These are phyloP conservation scores for Gossypium australe DNA, from an alignment of 345 rosid species.

Conservation along the genomic window DNA sequence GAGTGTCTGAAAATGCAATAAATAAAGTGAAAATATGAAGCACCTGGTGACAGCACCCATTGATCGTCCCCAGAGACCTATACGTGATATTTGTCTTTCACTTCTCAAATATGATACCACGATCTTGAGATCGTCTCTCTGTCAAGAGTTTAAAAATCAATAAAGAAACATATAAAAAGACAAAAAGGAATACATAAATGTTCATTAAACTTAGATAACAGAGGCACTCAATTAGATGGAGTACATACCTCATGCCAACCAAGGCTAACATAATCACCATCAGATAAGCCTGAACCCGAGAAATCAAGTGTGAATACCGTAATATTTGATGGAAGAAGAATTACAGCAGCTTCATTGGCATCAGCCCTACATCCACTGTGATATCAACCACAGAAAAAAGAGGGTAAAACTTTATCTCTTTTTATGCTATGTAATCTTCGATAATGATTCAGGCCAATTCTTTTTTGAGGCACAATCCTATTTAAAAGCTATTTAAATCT, in stretches of 20 bases:
- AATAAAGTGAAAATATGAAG: conserved; percentile 10
- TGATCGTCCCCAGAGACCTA: conserved; percentile 99
- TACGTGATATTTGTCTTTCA: conserved; percentile 60
- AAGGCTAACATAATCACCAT: conserved; percentile 89
- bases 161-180: background rate
- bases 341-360: conserved; percentile 94
- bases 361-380: conserved; percentile 97
- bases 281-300: conserved; percentile 97
- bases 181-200: conserved; percentile 9
- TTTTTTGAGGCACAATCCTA: background rate
- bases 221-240: background rate
- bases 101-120: conserved; percentile 80
- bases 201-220: conserved; percentile 1
- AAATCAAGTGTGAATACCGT: conserved; percentile 94
- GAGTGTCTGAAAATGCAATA: conserved; percentile 4
- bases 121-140: conserved; percentile 90
- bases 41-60: conserved; percentile 99
- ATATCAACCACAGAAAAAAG: conserved; percentile 18
- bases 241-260: conserved; percentile 93
- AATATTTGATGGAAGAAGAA: conserved; percentile 87
- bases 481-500: background rate
- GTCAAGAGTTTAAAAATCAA: conserved; percentile 13
- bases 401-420: conserved; percentile 22
- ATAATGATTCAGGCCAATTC: conserved; percentile 5
- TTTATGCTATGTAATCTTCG: background rate